Conservation (phyloP, 164 flowering plant species). For the Stephania yunnanensis region DNA sequence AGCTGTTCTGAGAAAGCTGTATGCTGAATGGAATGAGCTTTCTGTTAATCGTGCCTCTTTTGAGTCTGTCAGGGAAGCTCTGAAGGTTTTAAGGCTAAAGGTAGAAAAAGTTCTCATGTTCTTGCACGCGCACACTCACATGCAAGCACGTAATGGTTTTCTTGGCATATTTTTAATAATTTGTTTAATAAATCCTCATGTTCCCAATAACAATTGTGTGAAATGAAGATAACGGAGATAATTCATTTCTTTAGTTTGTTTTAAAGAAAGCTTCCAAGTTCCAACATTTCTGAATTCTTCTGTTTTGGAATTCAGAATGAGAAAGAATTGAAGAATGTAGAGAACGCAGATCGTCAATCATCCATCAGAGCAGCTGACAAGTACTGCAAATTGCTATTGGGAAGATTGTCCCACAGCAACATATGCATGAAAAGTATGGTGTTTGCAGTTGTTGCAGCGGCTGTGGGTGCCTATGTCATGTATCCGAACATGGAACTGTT, state of each 20-base stretch:
- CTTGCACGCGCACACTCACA: neutral
- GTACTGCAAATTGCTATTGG: conserved; percentile 52
- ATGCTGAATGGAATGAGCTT: conserved; percentile 53
- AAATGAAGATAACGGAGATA: neutral
- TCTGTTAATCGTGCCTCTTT: conserved; percentile 37
- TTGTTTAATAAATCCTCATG: neutral
- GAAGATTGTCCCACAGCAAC: conserved; percentile 37
- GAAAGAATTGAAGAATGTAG: conserved; percentile 39
- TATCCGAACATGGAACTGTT: conserved; percentile 37
- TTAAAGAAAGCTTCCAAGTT: neutral
- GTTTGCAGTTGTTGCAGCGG: conserved; percentile 33
- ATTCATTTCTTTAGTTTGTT: too few relatives aligned
- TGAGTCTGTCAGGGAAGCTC: conserved; percentile 43
- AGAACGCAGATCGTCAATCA: conserved; percentile 28
- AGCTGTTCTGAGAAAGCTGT: conserved; percentile 50
- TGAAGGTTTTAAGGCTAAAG: conserved; percentile 60
- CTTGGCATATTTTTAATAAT: neutral
- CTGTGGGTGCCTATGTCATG: conserved; percentile 44
- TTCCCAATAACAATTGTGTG: neutral
- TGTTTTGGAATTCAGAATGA: conserved; percentile 47
- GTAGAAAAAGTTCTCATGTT: conserved; percentile 26
- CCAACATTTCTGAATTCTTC: neutral
- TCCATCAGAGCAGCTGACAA: conserved; percentile 64
- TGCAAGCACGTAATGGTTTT: neutral
- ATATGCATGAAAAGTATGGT: conserved; percentile 53